These are phyloP conservation scores for Botrytis porri DNA, from an alignment of 2,329 filamentous ascomycete species.

Conservation along the genomic window DNA sequence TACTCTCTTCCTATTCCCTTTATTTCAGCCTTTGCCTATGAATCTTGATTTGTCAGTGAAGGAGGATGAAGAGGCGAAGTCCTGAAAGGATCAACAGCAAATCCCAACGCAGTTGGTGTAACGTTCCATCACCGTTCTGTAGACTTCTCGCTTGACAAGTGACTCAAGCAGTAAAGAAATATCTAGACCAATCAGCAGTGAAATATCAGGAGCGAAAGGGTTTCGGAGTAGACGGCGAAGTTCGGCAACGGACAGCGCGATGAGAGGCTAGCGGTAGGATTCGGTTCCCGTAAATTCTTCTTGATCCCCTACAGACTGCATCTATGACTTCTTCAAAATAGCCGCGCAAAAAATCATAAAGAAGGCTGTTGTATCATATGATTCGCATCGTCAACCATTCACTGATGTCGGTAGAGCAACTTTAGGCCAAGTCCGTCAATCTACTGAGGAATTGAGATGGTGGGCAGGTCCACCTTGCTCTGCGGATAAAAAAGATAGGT, in stretches of 20 bases:
- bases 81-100: conserved; percentile 11
- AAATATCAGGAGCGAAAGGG: background rate
- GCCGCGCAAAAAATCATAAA: conserved; percentile 12
- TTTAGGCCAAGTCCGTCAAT: conserved; percentile 14
- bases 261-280: conserved; percentile 5
- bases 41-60: background rate
- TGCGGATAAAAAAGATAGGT: conserved; percentile 4
- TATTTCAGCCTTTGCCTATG: background rate
- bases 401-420: conserved; percentile 7
- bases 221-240: conserved; percentile 4
- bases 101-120: conserved; percentile 10
- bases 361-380: conserved; percentile 1
- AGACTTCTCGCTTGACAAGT: conserved; percentile 5
- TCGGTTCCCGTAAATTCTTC: background rate
- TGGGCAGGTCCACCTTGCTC: background rate
- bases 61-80: conserved; percentile 10
- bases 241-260: conserved; percentile 7
- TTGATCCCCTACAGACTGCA: background rate
- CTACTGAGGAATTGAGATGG: conserved; percentile 6
- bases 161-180: background rate
- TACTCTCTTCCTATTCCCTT: background rate
- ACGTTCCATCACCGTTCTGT: conserved; percentile 16
- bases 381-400: background rate
- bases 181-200: conserved; percentile 1
- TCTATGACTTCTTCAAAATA: conserved; percentile 5